Evolutionary conservation across 176 grass and related monocot species (phyloP).

Genomic region (Areca catechu): DNA sequence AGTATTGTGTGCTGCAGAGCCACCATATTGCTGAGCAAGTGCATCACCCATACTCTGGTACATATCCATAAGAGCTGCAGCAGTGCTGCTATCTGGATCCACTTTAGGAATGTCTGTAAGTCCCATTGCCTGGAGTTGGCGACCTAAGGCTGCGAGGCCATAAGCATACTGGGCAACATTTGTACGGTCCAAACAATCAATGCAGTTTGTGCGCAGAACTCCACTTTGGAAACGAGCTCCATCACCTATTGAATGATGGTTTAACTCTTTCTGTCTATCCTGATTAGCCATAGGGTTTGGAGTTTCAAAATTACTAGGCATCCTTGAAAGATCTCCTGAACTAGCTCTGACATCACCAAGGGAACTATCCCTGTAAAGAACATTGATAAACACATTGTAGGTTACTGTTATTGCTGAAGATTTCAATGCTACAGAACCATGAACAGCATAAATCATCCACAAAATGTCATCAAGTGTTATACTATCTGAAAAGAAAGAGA

Average conservation of each 20-base stretch:
- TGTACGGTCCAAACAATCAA: constrained; percentile 91
- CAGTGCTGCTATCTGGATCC: constrained; percentile 74
- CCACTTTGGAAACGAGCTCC: constrained; percentile 66
- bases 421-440: too few relatives aligned
- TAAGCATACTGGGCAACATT: constrained; percentile 98
- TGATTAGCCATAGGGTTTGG: constrained; percentile 22
- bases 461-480: too few relatives aligned
- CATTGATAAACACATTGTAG: not conserved
- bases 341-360: constrained; percentile 49
- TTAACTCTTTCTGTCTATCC: constrained; percentile 36
- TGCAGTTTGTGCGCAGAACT: constrained; percentile 96
- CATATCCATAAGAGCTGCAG: constrained; percentile 91
- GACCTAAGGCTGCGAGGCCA: constrained; percentile 77
- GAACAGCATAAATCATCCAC: too few relatives aligned
- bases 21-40: constrained; percentile 94
- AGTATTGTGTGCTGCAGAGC: constrained; percentile 91
- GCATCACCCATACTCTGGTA: constrained; percentile 98
- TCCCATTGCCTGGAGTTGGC: constrained; percentile 85
- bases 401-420: not conserved
- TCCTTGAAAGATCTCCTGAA: constrained; percentile 70
- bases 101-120: constrained; percentile 72
- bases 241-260: constrained; percentile 23
- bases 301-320: constrained; percentile 44
- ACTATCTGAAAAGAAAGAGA: too few relatives aligned
- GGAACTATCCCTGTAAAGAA: constrained; percentile 35